Evolutionary conservation across 2,329 filamentous ascomycete species (phyloP).

Genomic region (Diaporthe caulivora): DNA sequence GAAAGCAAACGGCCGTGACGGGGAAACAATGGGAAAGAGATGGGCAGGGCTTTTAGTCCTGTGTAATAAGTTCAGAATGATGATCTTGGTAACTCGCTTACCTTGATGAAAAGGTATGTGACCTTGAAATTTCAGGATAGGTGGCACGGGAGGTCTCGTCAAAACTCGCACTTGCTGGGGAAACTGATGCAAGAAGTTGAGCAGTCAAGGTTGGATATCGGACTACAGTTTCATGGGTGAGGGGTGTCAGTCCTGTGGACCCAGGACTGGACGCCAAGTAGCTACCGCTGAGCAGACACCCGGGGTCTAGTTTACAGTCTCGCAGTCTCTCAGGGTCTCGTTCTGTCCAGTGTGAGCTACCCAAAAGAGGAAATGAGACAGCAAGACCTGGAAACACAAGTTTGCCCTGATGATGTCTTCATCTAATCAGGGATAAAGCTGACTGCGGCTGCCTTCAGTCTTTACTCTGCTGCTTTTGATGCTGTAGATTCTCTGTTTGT

Average conservation of each 20-base stretch:
- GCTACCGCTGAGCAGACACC: not conserved
- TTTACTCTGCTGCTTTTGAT: not conserved
- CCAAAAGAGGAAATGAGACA: not conserved
- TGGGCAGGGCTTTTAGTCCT: no score
- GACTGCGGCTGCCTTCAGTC: not conserved
- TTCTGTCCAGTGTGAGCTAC: conserved; percentile 1
- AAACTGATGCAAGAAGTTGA: not conserved
- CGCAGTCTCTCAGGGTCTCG: not conserved
- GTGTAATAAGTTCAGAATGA: not conserved
- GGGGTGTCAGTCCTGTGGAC: not conserved
- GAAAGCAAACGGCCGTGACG: not conserved
- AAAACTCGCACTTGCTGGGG: not conserved
- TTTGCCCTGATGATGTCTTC: not conserved
- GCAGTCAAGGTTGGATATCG: not conserved
- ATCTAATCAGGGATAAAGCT: not conserved
- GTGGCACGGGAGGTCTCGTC: not conserved
- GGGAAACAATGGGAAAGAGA: not conserved
- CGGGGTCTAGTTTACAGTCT: not conserved
- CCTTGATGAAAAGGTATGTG: not conserved
- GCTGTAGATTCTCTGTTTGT: not conserved
- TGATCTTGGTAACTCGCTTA: not conserved
- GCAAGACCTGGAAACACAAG: not conserved
- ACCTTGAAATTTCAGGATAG: not conserved
- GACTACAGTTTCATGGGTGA: not conserved
- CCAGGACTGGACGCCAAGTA: not conserved